A percentile compares a stretch with the other conserved stretches of the same genome.
Conservation (phyloP, 768 basidiomycete genomes). For the Sporobolomyces phaffii region DNA sequence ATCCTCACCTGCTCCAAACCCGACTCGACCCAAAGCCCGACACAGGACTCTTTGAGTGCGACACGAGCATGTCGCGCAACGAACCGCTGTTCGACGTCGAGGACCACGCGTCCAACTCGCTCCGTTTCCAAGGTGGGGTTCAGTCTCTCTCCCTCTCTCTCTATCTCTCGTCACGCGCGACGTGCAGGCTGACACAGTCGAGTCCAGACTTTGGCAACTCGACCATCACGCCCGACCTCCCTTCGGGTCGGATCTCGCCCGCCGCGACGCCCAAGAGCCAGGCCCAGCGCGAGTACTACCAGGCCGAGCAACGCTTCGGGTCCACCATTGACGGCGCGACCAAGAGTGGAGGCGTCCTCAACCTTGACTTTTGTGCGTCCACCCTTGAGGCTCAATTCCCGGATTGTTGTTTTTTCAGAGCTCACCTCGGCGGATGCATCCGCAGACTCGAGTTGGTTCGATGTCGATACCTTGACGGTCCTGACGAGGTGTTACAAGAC, state of each 20-base stretch:
- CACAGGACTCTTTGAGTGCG: no score
- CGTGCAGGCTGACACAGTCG: no score
- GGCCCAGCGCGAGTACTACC: constrained; percentile 9
- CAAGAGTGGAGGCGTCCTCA: constrained; percentile 31
- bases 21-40: no score
- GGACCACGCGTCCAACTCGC: neutral
- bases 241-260: constrained; percentile 32
- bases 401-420: no score
- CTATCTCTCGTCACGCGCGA: neutral
- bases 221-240: constrained; percentile 26
- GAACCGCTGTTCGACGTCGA: constrained; percentile 23
- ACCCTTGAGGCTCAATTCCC: no score
- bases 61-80: constrained; percentile 9
- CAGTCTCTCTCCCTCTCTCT: neutral
- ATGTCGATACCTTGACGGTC: constrained; percentile 56
- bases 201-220: constrained; percentile 17
- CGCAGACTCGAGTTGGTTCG: constrained; percentile 74
- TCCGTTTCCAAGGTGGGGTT: constrained; percentile 19
- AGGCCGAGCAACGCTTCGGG: constrained; percentile 11
- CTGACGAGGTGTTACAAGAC: constrained; percentile 41
- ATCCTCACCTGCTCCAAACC: no score
- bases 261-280: constrained; percentile 18
- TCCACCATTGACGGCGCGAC: constrained; percentile 29
- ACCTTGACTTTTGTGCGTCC: constrained; percentile 34
- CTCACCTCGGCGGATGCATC: no score